Percentiles rank a stretch among this genome's conserved stretches.
phyloP scores from a whole-genome alignment of 202 grass and related monocot species.

The Setaria italica region DNA sequence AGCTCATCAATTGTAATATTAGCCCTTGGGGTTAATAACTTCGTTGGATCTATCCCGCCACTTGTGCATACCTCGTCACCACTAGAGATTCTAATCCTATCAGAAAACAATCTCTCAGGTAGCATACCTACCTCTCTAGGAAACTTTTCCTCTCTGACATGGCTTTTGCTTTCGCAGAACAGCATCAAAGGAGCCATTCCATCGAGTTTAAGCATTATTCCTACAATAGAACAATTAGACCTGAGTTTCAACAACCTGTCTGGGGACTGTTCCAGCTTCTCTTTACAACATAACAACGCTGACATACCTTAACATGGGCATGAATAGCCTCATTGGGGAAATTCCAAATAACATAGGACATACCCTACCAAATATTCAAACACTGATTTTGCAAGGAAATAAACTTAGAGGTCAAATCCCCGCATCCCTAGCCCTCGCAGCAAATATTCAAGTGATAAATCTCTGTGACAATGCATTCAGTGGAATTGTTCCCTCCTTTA shows the following conservation, averaged over 20 bases:
- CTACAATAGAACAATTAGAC: not conserved
- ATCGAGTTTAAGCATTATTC: conserved; percentile 23
- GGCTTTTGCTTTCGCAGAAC: conserved; percentile 22
- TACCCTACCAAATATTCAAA: conserved; percentile 44
- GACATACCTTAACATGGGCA: conserved; percentile 17
- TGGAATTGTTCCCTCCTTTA: conserved; percentile 37
- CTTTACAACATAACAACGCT: conserved; percentile 52
- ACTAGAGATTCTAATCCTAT: not conserved
- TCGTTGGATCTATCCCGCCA: conserved; percentile 34
- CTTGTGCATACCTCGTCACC: not conserved
- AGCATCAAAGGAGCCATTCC: conserved; percentile 40
- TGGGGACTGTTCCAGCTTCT: conserved; percentile 34
- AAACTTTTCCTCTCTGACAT: conserved; percentile 16
- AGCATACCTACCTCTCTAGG: conserved; percentile 41
- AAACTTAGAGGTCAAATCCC: conserved; percentile 44
- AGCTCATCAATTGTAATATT: not conserved
- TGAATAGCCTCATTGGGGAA: conserved; percentile 24
- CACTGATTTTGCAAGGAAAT: conserved; percentile 40
- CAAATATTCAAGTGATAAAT: conserved; percentile 16
- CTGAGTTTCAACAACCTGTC: conserved; percentile 31
- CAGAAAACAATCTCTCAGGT: conserved; percentile 23
- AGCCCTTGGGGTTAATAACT: conserved; percentile 5
- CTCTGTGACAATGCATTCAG: conserved; percentile 25
- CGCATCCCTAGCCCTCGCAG: conserved; percentile 15
- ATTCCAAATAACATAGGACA: conserved; percentile 43